Evolutionary conservation across 139 green algal genomes (phyloP).

Genomic region (Micromonas pusilla): DNA sequence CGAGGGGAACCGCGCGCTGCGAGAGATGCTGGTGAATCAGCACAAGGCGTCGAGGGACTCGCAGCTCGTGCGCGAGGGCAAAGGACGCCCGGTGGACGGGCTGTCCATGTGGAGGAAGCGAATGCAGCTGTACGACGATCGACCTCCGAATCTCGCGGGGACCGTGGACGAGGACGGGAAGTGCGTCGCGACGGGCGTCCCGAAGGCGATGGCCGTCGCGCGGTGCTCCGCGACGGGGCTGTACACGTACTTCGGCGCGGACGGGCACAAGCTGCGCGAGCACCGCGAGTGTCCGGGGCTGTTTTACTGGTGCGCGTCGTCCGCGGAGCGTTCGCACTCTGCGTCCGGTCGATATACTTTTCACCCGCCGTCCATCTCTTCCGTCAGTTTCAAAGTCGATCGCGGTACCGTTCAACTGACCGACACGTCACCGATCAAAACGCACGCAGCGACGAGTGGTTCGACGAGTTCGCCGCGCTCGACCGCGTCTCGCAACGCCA

Average conservation of each 20-base stretch:
- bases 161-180: not conserved
- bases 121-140: not conserved
- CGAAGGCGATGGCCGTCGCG: not conserved
- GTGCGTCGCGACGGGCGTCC: not conserved
- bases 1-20: not conserved
- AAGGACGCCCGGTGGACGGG: not conserved
- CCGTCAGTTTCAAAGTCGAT: too few relatives aligned
- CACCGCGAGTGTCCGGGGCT: not conserved
- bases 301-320: too few relatives aligned
- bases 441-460: not conserved
- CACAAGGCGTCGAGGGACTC: not conserved
- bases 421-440: too few relatives aligned
- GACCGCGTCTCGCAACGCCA: not conserved
- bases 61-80: not conserved
- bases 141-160: not conserved
- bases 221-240: not conserved
- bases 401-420: too few relatives aligned
- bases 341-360: too few relatives aligned
- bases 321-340: too few relatives aligned
- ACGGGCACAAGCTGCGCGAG: not conserved
- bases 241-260: not conserved
- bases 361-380: too few relatives aligned
- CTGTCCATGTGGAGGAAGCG: not conserved
- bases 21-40: not conserved
- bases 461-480: not conserved